Percentiles rank a stretch among this genome's conserved stretches.
These are phyloP conservation scores for Claviceps quebecensis DNA, from an alignment of 2,329 filamentous ascomycete genomes.

Conservation along the genomic window DNA sequence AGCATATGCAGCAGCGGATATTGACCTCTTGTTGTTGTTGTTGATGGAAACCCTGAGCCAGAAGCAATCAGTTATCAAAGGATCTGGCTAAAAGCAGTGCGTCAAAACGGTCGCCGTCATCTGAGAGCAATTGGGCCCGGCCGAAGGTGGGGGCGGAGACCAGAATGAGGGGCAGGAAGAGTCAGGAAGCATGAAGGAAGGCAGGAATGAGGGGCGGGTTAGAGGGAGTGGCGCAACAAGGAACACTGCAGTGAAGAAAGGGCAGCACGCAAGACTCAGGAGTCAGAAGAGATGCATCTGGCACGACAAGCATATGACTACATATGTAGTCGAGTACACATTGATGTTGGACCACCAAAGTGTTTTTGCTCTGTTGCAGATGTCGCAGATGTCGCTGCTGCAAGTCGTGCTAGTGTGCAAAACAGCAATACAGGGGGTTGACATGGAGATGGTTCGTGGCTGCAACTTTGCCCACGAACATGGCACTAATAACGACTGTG, in stretches of 20 bases:
- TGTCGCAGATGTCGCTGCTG: not conserved
- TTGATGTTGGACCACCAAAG: not conserved
- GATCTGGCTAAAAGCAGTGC: conserved; percentile 3
- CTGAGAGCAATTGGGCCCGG: not conserved
- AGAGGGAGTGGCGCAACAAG: not conserved
- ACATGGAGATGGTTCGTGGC: not conserved
- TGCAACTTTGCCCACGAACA: not conserved
- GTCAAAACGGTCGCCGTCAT: conserved; percentile 3
- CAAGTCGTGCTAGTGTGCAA: not conserved
- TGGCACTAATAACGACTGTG: not conserved
- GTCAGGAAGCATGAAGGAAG: not conserved
- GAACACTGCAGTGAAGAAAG: not conserved
- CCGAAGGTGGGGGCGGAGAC: not conserved
- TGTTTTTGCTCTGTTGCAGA: not conserved
- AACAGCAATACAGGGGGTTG: not conserved
- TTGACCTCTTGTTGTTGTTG: conserved; percentile 1
- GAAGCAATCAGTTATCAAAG: conserved; percentile 1
- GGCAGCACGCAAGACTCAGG: not conserved
- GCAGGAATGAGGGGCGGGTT: not conserved
- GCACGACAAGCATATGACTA: not conserved
- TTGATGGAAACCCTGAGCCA: not conserved
- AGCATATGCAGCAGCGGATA: not conserved
- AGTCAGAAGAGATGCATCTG: not conserved
- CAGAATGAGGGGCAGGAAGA: not conserved
- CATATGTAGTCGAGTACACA: not conserved